Base-by-base conservation (phyloP, 495 filamentous ascomycete species). In the Halenospora varia region DNA sequence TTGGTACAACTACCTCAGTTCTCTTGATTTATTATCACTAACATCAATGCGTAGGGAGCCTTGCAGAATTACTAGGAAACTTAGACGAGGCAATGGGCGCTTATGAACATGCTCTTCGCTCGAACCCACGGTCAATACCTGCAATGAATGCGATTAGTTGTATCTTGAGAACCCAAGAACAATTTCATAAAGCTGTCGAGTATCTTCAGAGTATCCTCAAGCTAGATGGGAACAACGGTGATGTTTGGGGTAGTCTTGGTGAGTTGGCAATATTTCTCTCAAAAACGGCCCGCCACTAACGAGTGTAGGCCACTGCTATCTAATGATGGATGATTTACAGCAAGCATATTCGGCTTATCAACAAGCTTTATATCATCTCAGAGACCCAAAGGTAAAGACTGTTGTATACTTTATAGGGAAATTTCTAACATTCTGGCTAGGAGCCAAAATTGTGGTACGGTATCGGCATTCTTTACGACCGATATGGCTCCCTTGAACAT, bases 281-380 rank as follows among this genome's bases (percentile, higher is more conserved):
- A 11, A 22, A 24, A 41, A 48, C 11, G 39, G 2, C 10, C 39
- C 51, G 25, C 23, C 49, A 48, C 56, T 68, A 55, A 66, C 56
- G 8, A 54, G 20, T 55, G 18, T 88, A 67, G 90, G 93, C 2
- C 95, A 97, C 72, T 97, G 94, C 71, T 95, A 90, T 66, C 77
- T 99, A 20, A 99, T 99, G 94, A 96, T 97, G 92, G 94, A 99
- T 62, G 93, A 99, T 63, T 70, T 99, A 26, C 94, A 97, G 70
- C 89, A 97, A 66, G 94, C 94, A 1, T 99, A 99, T 69, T 87
- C 88, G n/a, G 95, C 94, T 2, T 99, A 99, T 67, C 94, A 99
- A 69, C 88, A 92, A 65, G 94, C 94, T 11, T 74, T 99, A 13
- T 92, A 96, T 61, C 92, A 97, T 73, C 77, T 99, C 41, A 85